These are phyloP conservation scores for Lecanicillium sp. DNA, from an alignment of 2,329 filamentous ascomycete genomes.

Conservation along the genomic window DNA sequence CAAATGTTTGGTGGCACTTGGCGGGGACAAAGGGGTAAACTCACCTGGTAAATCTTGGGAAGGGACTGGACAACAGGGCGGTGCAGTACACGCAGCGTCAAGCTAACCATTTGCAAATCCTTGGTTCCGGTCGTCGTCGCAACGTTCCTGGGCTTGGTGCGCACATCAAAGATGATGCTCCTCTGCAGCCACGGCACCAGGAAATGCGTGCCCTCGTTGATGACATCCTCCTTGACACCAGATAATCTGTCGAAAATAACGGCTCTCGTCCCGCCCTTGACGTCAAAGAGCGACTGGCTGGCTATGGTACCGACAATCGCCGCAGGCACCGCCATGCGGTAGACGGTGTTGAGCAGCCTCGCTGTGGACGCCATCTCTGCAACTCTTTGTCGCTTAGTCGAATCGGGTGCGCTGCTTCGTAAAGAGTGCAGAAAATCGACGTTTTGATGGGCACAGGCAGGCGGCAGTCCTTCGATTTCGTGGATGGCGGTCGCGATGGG, in stretches of 20 bases:
- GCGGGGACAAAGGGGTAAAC: slow-evolving; percentile 2
- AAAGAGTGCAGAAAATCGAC: neutral
- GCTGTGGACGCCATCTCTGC: slow-evolving; percentile 46
- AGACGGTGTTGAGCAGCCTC: slow-evolving; percentile 52
- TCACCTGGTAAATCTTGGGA: slow-evolving; percentile 97
- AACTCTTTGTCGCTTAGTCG: neutral
- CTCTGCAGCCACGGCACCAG: slow-evolving; percentile 92
- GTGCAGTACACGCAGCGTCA: slow-evolving; percentile 92
- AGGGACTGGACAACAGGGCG: slow-evolving; percentile 86
- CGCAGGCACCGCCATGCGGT: slow-evolving; percentile 65
- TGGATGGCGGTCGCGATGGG: slow-evolving; percentile 2
- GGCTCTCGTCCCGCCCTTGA: slow-evolving; percentile 86
- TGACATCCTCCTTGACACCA: slow-evolving; percentile 86
- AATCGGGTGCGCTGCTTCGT: neutral
- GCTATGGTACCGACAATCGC: slow-evolving; percentile 59
- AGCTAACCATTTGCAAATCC: slow-evolving; percentile 99
- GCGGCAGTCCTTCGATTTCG: neutral
- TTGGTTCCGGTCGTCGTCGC: slow-evolving; percentile 96
- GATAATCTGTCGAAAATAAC: slow-evolving; percentile 95
- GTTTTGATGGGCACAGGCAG: neutral
- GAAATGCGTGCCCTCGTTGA: slow-evolving; percentile 97
- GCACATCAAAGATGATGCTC: slow-evolving; percentile 92
- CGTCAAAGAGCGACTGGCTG: slow-evolving; percentile 88
- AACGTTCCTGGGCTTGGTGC: slow-evolving; percentile 95
- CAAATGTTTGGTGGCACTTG: no score